Percentiles rank a stretch among this genome's conserved stretches.
phyloP scores from a whole-genome alignment of 345 rosid species.

The Brassica juncea region DNA sequence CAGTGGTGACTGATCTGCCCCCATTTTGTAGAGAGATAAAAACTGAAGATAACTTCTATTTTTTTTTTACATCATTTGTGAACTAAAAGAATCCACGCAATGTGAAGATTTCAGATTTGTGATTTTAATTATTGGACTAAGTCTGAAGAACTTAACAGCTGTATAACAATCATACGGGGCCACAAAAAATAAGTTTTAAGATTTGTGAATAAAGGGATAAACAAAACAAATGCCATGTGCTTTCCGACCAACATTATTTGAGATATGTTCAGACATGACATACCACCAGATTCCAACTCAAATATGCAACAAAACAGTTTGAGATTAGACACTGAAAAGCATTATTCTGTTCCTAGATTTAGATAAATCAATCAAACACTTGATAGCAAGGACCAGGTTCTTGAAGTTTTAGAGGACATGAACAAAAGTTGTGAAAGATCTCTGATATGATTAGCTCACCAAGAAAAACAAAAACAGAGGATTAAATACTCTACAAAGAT shows the following conservation, averaged over 20 bases:
- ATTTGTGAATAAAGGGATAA: constrained; percentile 5
- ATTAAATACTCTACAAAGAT: constrained; percentile 34
- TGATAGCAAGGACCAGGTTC: constrained; percentile 29
- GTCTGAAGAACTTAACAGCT: constrained; percentile 31
- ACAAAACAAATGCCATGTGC: constrained; percentile 34
- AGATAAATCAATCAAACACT: constrained; percentile 13
- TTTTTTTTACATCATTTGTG: not conserved
- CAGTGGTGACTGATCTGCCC: not conserved
- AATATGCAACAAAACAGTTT: constrained; percentile 23
- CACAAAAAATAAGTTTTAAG: constrained; percentile 20
- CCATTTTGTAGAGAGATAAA: not conserved
- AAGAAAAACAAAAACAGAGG: not conserved
- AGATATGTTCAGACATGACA: constrained; percentile 27
- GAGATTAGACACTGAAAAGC: constrained; percentile 14
- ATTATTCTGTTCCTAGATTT: not conserved
- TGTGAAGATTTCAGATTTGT: constrained; percentile 5
- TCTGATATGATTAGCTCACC: constrained; percentile 34
- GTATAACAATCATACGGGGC: constrained; percentile 30
- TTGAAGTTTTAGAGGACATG: constrained; percentile 3
- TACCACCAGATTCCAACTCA: constrained; percentile 32
- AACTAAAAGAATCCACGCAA: not conserved
- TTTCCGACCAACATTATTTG: constrained; percentile 35
- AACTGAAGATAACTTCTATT: not conserved
- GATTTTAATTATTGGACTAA: constrained; percentile 16
- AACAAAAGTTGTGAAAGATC: not conserved